Conservation (phyloP, 495 filamentous ascomycete species). For the Sporormia fimetaria region DNA sequence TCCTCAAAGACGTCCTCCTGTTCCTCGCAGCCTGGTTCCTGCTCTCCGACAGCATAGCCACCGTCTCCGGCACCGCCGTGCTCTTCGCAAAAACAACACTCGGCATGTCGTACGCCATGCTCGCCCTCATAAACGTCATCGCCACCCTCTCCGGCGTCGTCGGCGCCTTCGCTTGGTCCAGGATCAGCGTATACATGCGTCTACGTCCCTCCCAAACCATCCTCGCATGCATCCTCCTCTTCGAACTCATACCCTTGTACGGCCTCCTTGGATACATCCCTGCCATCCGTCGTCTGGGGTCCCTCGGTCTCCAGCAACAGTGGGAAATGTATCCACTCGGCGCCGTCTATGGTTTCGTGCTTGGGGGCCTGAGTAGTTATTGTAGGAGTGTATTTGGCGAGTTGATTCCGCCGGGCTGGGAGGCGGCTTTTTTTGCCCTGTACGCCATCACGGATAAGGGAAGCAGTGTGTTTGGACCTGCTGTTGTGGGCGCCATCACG, state of each 20-base stretch:
- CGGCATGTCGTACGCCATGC: slow-evolving; percentile 71
- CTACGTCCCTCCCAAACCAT: slow-evolving; percentile 76
- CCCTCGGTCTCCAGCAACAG: slow-evolving; percentile 74
- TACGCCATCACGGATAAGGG: slow-evolving; percentile 98
- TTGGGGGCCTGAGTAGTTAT: slow-evolving; percentile 86
- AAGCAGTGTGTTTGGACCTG: slow-evolving; percentile 84
- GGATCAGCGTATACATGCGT: slow-evolving; percentile 51
- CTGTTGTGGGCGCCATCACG: slow-evolving; percentile 85
- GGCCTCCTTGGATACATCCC: slow-evolving; percentile 84
- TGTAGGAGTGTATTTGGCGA: slow-evolving; percentile 89
- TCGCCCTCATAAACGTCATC: slow-evolving; percentile 92
- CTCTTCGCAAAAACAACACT: slow-evolving; percentile 92
- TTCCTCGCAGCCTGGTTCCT: slow-evolving; percentile 93
- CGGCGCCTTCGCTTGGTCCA: slow-evolving; percentile 84
- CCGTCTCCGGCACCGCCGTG: slow-evolving; percentile 86
- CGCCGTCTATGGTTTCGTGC: slow-evolving; percentile 81
- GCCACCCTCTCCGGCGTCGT: slow-evolving; percentile 69
- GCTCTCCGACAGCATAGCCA: slow-evolving; percentile 86
- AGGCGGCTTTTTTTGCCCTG: slow-evolving; percentile 91
- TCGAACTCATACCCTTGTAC: slow-evolving; percentile 87
- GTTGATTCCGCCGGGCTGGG: slow-evolving; percentile 82
- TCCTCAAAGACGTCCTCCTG: slow-evolving; percentile 70
- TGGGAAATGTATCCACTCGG: slow-evolving; percentile 97
- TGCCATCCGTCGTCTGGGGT: slow-evolving; percentile 59
- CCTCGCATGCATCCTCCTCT: slow-evolving; percentile 74